phyloP scores from a whole-genome alignment of 768 basidiomycete species.

The Collybia nuda region DNA sequence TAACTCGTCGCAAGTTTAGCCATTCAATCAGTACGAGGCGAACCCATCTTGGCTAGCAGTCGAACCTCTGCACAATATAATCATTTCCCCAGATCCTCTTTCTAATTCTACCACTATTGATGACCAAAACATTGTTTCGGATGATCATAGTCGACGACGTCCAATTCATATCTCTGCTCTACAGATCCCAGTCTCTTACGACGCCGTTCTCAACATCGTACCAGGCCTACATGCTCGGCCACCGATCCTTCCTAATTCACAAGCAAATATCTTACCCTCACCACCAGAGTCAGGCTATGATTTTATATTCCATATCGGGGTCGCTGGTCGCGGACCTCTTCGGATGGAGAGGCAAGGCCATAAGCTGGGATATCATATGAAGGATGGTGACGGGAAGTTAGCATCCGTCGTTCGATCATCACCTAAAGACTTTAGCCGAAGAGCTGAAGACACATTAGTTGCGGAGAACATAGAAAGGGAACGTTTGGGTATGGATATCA shows the following conservation, averaged over 20 bases:
- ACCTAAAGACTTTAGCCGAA: slow-evolving; percentile 40
- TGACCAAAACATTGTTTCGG: slow-evolving; percentile 15
- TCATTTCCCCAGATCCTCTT: slow-evolving; percentile 41
- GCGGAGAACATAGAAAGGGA: slow-evolving; percentile 37
- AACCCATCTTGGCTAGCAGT: slow-evolving; percentile 79
- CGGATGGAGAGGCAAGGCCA: slow-evolving; percentile 67
- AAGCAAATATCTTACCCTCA: slow-evolving; percentile 28
- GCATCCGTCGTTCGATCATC: slow-evolving; percentile 48
- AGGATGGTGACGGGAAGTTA: slow-evolving; percentile 58
- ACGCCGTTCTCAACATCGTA: slow-evolving; percentile 49
- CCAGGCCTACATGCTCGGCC: slow-evolving; percentile 64
- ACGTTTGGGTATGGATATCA: slow-evolving; percentile 36
- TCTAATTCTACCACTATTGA: slow-evolving; percentile 23
- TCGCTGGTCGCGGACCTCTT: slow-evolving; percentile 61
- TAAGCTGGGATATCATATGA: slow-evolving; percentile 69
- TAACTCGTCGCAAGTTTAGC: slow-evolving; percentile 33
- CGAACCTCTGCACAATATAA: slow-evolving; percentile 55
- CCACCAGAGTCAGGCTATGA: slow-evolving; percentile 57
- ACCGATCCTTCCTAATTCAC: slow-evolving; percentile 44
- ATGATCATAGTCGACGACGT: slow-evolving; percentile 18
- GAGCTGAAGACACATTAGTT: slow-evolving; percentile 30
- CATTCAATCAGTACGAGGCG: slow-evolving; percentile 51
- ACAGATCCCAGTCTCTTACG: slow-evolving; percentile 59
- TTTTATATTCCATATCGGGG: slow-evolving; percentile 70
- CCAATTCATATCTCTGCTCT: slow-evolving; percentile 62